A percentile compares a stretch with the other conserved stretches of the same genome.
These are phyloP conservation scores for Apocynum venetum DNA, from an alignment of 257 asterid species.

Conservation along the genomic window DNA sequence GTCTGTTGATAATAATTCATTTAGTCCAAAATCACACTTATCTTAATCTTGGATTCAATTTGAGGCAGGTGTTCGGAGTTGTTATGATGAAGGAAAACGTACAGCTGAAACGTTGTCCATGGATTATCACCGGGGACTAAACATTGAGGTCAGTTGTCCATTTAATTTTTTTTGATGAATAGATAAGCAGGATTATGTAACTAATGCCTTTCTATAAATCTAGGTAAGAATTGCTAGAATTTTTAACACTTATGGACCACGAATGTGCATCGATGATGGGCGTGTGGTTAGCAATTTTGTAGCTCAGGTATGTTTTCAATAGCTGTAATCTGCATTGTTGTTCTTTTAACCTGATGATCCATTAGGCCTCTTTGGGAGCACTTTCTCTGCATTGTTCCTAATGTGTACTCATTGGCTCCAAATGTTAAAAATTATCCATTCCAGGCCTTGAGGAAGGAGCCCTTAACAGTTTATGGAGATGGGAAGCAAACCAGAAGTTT, in stretches of 20 bases:
- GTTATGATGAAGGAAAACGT: slow-evolving; percentile 90
- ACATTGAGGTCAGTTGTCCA: slow-evolving; percentile 51
- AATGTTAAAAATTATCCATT: slow-evolving; percentile 10
- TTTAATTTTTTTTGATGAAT: too few species aligned
- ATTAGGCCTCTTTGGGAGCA: too few species aligned
- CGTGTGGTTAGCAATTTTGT: slow-evolving; percentile 96
- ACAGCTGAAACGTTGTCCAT: slow-evolving; percentile 85
- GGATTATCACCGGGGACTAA: slow-evolving; percentile 89
- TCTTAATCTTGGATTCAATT: slow-evolving; percentile 8
- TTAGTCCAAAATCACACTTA: too few species aligned
- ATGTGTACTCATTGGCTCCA: background rate
- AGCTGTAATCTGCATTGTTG: background rate
- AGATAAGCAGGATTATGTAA: background rate
- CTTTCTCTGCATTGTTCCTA: background rate
- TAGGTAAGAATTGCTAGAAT: slow-evolving; percentile 90
- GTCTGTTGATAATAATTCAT: too few species aligned
- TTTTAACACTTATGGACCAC: slow-evolving; percentile 90
- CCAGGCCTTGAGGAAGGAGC: slow-evolving; percentile 81
- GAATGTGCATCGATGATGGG: slow-evolving; percentile 92
- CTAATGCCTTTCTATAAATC: slow-evolving; percentile 6
- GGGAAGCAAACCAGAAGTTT: slow-evolving; percentile 95
- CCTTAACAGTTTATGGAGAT: slow-evolving; percentile 88
- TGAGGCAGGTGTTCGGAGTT: slow-evolving; percentile 75
- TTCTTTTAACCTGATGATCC: background rate
- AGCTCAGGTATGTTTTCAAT: slow-evolving; percentile 53